Base-by-base conservation (phyloP, 2,329 filamentous ascomycete genomes). In the Fusarium pilosicola region DNA sequence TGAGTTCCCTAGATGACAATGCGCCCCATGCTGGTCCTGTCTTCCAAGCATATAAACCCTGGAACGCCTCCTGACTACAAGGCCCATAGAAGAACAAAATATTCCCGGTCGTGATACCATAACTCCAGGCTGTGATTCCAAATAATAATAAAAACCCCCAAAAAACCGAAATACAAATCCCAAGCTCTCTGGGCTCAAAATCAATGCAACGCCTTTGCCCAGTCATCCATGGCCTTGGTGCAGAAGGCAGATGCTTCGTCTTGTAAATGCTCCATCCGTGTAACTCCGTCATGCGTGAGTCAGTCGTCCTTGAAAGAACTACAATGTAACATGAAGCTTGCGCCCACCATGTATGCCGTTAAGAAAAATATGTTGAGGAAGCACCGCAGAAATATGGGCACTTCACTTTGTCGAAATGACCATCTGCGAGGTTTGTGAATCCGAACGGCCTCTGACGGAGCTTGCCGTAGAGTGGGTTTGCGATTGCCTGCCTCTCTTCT, bases 1-100 rank as follows among this genome's bases (percentile, higher is more conserved):
- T 36, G 32, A 26, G 56, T 57, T 60, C 41, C 60, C 49, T n/a
- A 34, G 38, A 39, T 44, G 24, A 56, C 51, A 42, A 60, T 58
- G 51, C 71, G 62, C 48, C 58, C n/a, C 36, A 64, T 74, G 71
- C 68, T 72, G 41, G 71, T 73, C 42, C 71, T 74, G 68, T 74
- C 48, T 62, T 65, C 71, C 68, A 69, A 74, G 68, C 68, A 74
- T 61, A 64, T 48, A 49, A 39, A 46, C 39, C 39, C 62, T 17
- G 18, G 41, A 56, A 71, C 58, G 62, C 70, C 70, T 32, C 56
- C 15, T 54, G 7, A 41, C 38, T 41, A 49, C 58, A 58, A 59
- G 10, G 36, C 44, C 62, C 62, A 41, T 62, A 24, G 48, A 51
- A 56, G 48, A 51, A 38, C 41, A 45, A 48, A 66, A 67, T 45